Conservation (phyloP, 1,284 basidiomycete genomes). For the Melampsora larici-populina region DNA sequence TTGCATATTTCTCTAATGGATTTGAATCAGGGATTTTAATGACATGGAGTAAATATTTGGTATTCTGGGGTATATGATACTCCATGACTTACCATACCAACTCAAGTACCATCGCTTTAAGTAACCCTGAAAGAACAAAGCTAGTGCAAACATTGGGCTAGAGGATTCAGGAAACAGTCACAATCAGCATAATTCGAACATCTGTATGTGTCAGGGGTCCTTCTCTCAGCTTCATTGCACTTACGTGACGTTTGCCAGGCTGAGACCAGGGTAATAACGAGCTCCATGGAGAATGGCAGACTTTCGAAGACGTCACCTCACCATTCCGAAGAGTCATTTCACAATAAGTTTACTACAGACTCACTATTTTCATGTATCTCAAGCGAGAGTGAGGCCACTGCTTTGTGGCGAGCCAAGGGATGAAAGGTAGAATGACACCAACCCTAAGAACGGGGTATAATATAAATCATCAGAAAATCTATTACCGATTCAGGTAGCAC, state of each 20-base stretch:
- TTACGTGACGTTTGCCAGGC: slow-evolving; percentile 22
- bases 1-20: slow-evolving; percentile 35
- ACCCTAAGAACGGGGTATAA: neutral
- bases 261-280: slow-evolving; percentile 10
- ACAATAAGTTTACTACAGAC: too few relatives aligned
- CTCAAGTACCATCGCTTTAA: slow-evolving; percentile 21
- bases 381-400: slow-evolving; percentile 33
- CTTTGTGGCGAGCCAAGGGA: slow-evolving; percentile 36
- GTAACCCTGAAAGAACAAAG: slow-evolving; percentile 31
- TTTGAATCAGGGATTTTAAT: too few relatives aligned
- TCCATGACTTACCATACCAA: slow-evolving; percentile 38
- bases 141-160: slow-evolving; percentile 30
- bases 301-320: too few relatives aligned
- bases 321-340: too few relatives aligned
- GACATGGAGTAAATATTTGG: too few relatives aligned
- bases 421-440: slow-evolving; percentile 28
- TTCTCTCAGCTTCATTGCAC: neutral
- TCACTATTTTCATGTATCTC: slow-evolving; percentile 30
- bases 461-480: too few relatives aligned
- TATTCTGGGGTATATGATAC: too few relatives aligned
- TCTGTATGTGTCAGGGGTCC: too few relatives aligned
- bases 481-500: too few relatives aligned
- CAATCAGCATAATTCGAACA: neutral
- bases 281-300: too few relatives aligned
- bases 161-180: neutral